Conservation (phyloP, 306 rosid species). For the Dryas drummondii region DNA sequence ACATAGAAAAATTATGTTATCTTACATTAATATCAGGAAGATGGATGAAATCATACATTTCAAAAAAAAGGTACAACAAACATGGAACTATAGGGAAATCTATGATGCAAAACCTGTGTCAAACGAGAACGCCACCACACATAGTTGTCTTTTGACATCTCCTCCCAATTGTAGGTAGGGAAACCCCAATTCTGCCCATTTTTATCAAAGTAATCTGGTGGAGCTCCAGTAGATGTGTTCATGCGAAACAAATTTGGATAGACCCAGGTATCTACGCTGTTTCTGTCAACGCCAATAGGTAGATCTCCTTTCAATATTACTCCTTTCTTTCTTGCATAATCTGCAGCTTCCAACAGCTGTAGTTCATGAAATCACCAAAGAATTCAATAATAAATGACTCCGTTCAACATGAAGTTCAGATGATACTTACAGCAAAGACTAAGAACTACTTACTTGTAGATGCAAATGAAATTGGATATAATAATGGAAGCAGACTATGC, state of each 20-base stretch:
- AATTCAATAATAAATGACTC: constrained; percentile 18
- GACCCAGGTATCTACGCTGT: constrained; percentile 98
- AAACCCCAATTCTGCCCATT: constrained; percentile 99
- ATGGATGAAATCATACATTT: constrained; percentile 1
- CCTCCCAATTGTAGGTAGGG: constrained; percentile 99
- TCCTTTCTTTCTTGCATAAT: constrained; percentile 82
- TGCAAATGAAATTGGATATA: constrained; percentile 90
- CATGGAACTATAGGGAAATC: neutral
- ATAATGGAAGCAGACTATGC: constrained; percentile 82
- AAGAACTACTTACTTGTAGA: constrained; percentile 59
- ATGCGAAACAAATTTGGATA: constrained; percentile 85
- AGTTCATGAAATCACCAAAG: constrained; percentile 29
- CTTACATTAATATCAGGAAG: constrained; percentile 23
- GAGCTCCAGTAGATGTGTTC: constrained; percentile 97
- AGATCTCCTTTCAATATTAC: constrained; percentile 96
- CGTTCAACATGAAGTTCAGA: constrained; percentile 13
- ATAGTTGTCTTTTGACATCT: constrained; percentile 92
- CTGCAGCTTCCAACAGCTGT: constrained; percentile 84
- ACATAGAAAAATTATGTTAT: constrained; percentile 32
- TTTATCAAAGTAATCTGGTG: constrained; percentile 98
- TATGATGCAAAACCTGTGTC: constrained; percentile 65
- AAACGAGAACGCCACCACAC: constrained; percentile 96
- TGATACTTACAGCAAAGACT: constrained; percentile 20
- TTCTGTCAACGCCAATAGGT: constrained; percentile 94
- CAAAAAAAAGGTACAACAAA: constrained; percentile 19